Evolutionary conservation across 306 rosid species (phyloP), one percentile per base, ranked within the genome.

Genomic region (Medicago lupulina): DNA sequence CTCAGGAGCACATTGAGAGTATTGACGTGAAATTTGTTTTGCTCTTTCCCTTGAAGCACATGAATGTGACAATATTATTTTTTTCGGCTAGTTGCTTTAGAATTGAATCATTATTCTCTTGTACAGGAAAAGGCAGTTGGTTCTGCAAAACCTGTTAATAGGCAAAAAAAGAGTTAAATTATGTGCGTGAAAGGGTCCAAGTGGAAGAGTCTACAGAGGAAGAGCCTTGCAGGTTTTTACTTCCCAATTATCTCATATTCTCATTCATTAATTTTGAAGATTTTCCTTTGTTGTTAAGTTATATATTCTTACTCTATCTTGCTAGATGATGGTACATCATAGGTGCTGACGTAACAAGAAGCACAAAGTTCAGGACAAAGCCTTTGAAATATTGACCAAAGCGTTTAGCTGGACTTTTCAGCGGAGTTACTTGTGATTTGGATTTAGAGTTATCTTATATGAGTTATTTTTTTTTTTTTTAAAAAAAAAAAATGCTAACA

Each of bases 361-460:
- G 98, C 85, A 86, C 91, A 76, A 91, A 97, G 89, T 80, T 85
- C 81, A 91, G 72, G 83, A 80, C 89, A 57, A 89, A 92, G 86
- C 98, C 97, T 25, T 83, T 93, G 90, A 91, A 93, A 83, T 89
- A 73, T 60, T 93, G 98, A 97, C 23, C 23, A 93, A 86, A 80
- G 98, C 8, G 15, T 15, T 12, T 46, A 3, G 49, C 9, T 43
- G 49, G 49, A 43, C 4, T 43, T 10, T 43, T 43, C 12, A 14
- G 49, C 49, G 2, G 49, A 43, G 49, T 43, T 11, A 10, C 1
- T 21, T 21, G 1, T 21, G 23, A 21, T 21, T 21, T 21, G 23
- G 23, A 21, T 21, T n/a, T n/a, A n/a, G n/a, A n/a, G n/a, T n/a
- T n/a, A n/a, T n/a, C n/a, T n/a, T n/a, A n/a, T n/a, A n/a, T n/a